Conservation (phyloP, 768 basidiomycete genomes). For the Collybiopsis luxurians region DNA sequence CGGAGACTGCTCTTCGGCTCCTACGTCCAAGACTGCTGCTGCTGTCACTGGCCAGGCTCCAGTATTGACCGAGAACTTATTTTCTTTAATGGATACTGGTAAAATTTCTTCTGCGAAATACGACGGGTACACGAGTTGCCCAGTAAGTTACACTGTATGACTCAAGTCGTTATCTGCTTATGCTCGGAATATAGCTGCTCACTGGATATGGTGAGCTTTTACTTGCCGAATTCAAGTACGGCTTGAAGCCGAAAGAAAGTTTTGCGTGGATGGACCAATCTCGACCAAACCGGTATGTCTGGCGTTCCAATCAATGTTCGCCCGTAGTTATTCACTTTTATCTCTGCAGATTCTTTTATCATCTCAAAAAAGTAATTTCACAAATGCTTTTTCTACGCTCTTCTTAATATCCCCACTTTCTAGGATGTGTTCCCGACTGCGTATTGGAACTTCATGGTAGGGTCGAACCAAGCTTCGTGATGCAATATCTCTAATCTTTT, state of each 20-base stretch:
- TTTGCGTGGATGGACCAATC: constrained; percentile 77
- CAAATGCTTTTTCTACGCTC: neutral
- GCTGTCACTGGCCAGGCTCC: constrained; percentile 92
- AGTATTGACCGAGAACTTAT: constrained; percentile 82
- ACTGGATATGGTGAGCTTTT: constrained; percentile 81
- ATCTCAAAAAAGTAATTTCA: constrained; percentile 71
- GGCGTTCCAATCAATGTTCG: neutral
- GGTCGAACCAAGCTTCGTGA: constrained; percentile 5
- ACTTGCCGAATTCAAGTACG: constrained; percentile 95
- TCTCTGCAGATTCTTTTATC: constrained; percentile 78
- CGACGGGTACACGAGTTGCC: constrained; percentile 88
- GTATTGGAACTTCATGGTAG: constrained; percentile 77
- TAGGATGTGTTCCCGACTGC: constrained; percentile 69
- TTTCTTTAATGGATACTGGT: constrained; percentile 71
- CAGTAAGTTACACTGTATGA: constrained; percentile 44
- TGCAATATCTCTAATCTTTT: constrained; percentile 5
- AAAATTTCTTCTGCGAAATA: constrained; percentile 68
- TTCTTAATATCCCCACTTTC: neutral
- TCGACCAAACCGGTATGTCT: constrained; percentile 65
- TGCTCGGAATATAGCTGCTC: constrained; percentile 50
- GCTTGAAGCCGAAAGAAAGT: constrained; percentile 81
- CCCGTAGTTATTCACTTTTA: no score
- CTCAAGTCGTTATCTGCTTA: neutral
- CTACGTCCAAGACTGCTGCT: constrained; percentile 95
- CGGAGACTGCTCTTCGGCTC: constrained; percentile 90